These are phyloP conservation scores for Asterionellopsis glacialis DNA, from an alignment of 108 stramenopile genomes.

Conservation along the genomic window DNA sequence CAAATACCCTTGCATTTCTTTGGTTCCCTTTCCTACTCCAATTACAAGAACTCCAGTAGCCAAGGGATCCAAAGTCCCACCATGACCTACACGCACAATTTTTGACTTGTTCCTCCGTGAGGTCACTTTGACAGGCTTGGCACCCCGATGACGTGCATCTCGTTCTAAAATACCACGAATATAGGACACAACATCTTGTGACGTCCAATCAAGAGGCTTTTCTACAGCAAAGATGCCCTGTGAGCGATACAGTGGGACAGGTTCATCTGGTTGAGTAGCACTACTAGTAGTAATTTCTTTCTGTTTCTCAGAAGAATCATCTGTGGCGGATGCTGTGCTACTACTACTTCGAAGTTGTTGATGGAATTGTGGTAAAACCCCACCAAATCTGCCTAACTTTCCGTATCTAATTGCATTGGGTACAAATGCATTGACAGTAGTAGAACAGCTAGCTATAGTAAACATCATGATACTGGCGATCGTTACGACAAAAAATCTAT, in stretches of 20 bases:
- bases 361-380: no score
- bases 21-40: constrained; percentile 87
- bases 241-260: constrained; percentile 46
- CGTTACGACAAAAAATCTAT: no score
- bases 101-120: constrained; percentile 20
- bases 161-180: constrained; percentile 64
- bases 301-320: no score
- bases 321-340: no score
- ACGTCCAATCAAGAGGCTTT: constrained; percentile 92
- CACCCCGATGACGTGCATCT: constrained; percentile 63
- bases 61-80: constrained; percentile 94
- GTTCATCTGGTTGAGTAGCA: not conserved
- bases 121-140: constrained; percentile 14
- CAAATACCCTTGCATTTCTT: constrained; percentile 68
- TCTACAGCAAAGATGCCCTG: constrained; percentile 84
- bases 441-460: no score
- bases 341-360: no score
- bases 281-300: no score
- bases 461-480: no score
- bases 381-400: no score
- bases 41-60: constrained; percentile 92
- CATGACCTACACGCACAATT: constrained; percentile 88
- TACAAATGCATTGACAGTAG: no score
- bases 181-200: constrained; percentile 77
- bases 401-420: no score